Evolutionary conservation across 2,329 filamentous ascomycete genomes (phyloP).

Genomic region (Talaromyces rugulosus): DNA sequence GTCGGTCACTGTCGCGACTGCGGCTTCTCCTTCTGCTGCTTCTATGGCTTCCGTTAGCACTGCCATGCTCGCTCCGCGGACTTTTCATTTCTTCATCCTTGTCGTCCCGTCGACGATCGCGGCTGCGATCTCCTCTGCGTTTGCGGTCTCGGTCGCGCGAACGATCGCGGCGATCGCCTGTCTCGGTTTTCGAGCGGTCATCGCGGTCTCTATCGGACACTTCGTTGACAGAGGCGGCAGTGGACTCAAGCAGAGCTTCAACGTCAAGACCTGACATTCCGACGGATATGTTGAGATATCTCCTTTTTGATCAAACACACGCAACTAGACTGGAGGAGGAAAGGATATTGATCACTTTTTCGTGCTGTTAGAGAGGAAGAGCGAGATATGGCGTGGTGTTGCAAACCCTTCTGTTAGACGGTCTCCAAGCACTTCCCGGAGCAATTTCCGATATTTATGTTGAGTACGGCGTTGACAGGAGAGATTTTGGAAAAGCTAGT

Average conservation of each 20-base stretch:
- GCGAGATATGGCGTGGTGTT: conserved; percentile 18
- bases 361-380: conserved; percentile 21
- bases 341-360: conserved; percentile 34
- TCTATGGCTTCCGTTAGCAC: conserved; percentile 64
- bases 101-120: conserved; percentile 50
- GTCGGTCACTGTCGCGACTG: conserved; percentile 71
- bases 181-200: conserved; percentile 53
- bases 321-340: conserved; percentile 5
- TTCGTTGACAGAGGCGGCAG: conserved; percentile 55
- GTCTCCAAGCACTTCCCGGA: not conserved
- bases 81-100: conserved; percentile 60
- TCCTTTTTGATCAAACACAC: conserved; percentile 17
- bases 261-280: conserved; percentile 72
- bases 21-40: conserved; percentile 77
- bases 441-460: not conserved
- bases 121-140: conserved; percentile 58
- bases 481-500: not conserved
- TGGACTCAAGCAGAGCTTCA: conserved; percentile 85
- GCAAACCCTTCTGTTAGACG: conserved; percentile 21
- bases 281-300: conserved; percentile 23
- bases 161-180: conserved; percentile 46
- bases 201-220: conserved; percentile 49
- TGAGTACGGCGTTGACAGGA: not conserved
- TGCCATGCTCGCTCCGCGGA: conserved; percentile 71
- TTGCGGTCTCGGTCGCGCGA: conserved; percentile 40